These are phyloP conservation scores for Kluyveromyces marxianus DNA, from an alignment of 1,139 yeast species.

Conservation along the genomic window DNA sequence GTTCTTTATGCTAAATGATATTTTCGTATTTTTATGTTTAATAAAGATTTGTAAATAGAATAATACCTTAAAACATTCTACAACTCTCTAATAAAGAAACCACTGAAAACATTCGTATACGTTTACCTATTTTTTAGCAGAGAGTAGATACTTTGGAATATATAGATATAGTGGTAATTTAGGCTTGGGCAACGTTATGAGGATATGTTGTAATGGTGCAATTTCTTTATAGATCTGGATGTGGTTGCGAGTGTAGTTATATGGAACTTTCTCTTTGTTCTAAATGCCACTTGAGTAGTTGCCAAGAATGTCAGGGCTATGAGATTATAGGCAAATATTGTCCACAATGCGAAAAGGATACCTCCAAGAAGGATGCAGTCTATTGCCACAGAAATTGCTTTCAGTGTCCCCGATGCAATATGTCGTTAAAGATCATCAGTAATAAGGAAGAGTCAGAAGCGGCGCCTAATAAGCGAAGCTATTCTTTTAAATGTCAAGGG, in stretches of 20 bases:
- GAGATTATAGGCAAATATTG: constrained; percentile 11
- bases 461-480: neutral
- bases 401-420: constrained; percentile 10
- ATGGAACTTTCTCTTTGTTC: constrained; percentile 7
- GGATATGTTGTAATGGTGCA: neutral
- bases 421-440: constrained; percentile 3
- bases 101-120: too few species aligned
- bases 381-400: constrained; percentile 9
- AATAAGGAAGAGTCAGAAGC: neutral
- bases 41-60: too few species aligned
- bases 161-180: too few species aligned
- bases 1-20: too few species aligned
- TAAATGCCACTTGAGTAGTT: constrained; percentile 9
- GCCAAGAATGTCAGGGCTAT: constrained; percentile 9
- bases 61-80: too few species aligned
- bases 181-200: neutral
- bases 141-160: too few species aligned
- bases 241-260: constrained; percentile 1
- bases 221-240: constrained; percentile 4
- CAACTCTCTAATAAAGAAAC: too few species aligned
- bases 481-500: constrained; percentile 9
- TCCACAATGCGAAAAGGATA: constrained; percentile 8
- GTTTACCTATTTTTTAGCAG: too few species aligned
- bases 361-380: constrained; percentile 4
- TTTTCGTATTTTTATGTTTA: too few species aligned